phyloP scores from a whole-genome alignment of 768 basidiomycete genomes.

The Lentinula raphanica region DNA sequence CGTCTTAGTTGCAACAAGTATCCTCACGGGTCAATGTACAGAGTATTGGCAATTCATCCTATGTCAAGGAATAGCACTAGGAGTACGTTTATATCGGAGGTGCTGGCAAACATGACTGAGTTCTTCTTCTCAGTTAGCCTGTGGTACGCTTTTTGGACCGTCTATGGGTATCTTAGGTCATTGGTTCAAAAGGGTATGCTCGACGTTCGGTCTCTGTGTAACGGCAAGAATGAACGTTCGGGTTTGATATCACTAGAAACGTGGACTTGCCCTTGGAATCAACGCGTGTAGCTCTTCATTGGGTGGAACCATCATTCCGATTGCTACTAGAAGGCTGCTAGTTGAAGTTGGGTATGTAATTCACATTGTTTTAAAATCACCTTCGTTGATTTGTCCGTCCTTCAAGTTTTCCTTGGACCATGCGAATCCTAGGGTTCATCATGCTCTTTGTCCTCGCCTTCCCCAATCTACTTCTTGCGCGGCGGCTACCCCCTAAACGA shows the following conservation, averaged over 20 bases:
- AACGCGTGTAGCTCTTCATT: conserved; percentile 62
- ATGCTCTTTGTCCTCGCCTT: conserved; percentile 46
- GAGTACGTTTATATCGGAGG: conserved; percentile 36
- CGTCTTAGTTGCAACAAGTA: conserved; percentile 49
- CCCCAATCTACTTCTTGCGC: conserved; percentile 48
- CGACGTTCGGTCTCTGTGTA: neutral
- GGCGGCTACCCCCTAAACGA: conserved; percentile 53
- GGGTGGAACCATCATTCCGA: conserved; percentile 67
- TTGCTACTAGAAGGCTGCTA: conserved; percentile 52
- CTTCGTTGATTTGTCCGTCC: conserved; percentile 19
- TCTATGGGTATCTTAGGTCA: conserved; percentile 57
- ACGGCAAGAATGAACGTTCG: neutral
- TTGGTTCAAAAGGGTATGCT: conserved; percentile 54
- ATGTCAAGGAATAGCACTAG: conserved; percentile 64
- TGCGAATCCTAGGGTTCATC: conserved; percentile 66
- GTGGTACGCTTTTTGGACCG: conserved; percentile 60
- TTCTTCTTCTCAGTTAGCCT: conserved; percentile 31
- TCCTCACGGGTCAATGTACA: conserved; percentile 65
- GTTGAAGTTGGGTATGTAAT: conserved; percentile 41
- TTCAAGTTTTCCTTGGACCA: conserved; percentile 58
- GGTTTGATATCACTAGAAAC: conserved; percentile 17
- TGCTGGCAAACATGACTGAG: neutral
- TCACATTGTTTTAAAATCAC: neutral
- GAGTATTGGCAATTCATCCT: conserved; percentile 75
- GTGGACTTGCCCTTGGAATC: conserved; percentile 61